Conservation (phyloP, 75 land plant species). For the Pinus albicaulis region DNA sequence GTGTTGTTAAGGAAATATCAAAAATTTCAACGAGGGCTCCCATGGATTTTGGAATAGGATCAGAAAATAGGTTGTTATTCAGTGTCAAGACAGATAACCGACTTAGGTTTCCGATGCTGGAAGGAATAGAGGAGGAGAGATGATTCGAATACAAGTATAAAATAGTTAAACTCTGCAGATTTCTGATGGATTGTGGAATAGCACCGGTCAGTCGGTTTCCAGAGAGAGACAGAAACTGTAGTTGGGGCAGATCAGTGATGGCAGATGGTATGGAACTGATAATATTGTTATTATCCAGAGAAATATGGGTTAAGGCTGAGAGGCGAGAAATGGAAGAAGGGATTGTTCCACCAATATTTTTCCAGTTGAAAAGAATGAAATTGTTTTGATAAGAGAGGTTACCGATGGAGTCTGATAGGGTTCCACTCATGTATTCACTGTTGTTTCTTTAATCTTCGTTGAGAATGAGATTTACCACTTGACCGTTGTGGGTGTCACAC, state of each 20-base stretch:
- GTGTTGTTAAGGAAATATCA: no score
- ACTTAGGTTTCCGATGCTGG: no score
- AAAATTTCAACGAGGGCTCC: no score
- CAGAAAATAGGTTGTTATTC: neutral
- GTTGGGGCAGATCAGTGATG: no score
- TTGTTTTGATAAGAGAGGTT: conserved; percentile 10
- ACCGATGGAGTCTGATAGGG: conserved; percentile 8
- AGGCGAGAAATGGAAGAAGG: conserved; percentile 3
- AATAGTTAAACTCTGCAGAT: neutral
- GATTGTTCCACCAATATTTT: neutral
- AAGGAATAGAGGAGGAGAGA: neutral
- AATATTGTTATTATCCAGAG: conserved; percentile 3
- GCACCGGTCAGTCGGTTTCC: neutral
- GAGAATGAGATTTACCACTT: conserved; percentile 1
- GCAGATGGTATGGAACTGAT: neutral
- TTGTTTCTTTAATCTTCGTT: conserved; percentile 1
- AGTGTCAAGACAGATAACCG: neutral
- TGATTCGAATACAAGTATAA: neutral
- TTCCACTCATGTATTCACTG: neutral
- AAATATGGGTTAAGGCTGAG: conserved; percentile 6
- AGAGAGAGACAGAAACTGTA: neutral
- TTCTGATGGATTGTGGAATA: neutral
- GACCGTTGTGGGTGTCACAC: neutral
- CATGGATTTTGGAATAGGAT: no score
- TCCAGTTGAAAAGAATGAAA: neutral